Base-by-base conservation (phyloP, 805 yeast species). In the Ogataea dorogensis region DNA sequence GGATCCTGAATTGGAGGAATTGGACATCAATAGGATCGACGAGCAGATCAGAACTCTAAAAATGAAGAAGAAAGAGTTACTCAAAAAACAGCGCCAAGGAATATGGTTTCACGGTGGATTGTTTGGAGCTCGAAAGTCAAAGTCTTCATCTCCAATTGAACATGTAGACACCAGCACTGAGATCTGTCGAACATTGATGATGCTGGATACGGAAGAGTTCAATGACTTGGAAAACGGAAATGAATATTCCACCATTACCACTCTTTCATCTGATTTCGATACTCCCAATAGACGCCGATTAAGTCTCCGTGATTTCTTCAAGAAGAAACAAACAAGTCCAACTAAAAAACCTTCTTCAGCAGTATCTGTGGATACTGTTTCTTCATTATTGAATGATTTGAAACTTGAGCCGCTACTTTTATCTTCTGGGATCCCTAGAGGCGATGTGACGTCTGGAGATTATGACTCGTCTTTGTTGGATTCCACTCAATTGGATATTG, bases 41-140 rank as follows among this genome's bases (percentile, higher is more conserved):
- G 25, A 25, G 18, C 35, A 37, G 26, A 47, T 47, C 24, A 38
- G 28, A 22, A 27, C 31, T 7, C 15, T 47, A 15, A 47, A 47
- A 31, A 16, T 26, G 31, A 44, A 36, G 30, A 38, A 34, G 22
- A 47, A 44, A 23, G 43, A 42, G 21, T 18, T 47, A 2, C n/a
- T 42, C 11, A 39, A 38, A 22, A 40, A 35, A 26, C 44, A 38
- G 11, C 34, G 46, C 12, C 38, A 39, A n/a, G 32, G 33, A 13
- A 36, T 25, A 16, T 43, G 46, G 47, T 27, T 44, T 9, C 43
- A 33, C 19, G 39, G 42, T 2, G 42, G 49, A 3, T 7, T 44
- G 16, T 36, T 44, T 22, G 32, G 34, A 8, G 23, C 23, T 12
- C 27, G 24, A 10, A 31, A 17, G 21, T 15, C 38, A 2, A 37